Conservation (phyloP, 2,329 filamentous ascomycete genomes). For the Hymenoscyphus albidus region DNA sequence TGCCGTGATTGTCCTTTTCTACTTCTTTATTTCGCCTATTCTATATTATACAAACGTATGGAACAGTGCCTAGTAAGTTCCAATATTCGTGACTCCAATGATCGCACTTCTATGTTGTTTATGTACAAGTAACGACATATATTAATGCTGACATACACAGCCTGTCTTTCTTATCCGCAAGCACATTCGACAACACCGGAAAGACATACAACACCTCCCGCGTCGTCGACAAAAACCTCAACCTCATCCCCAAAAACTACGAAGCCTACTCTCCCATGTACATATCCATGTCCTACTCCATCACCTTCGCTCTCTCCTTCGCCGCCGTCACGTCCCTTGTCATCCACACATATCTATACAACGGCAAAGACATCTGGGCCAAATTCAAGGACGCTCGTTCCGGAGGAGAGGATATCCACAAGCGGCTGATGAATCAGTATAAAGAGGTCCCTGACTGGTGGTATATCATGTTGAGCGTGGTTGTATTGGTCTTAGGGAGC, state of each 20-base stretch:
- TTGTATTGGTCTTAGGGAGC: constrained; percentile 12
- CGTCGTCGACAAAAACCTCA: constrained; percentile 58
- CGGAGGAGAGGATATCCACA: constrained; percentile 34
- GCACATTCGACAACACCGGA: constrained; percentile 71
- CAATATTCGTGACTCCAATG: background rate
- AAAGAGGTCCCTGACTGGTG: constrained; percentile 53
- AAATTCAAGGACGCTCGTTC: constrained; percentile 6
- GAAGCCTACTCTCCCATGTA: constrained; percentile 67
- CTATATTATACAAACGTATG: constrained; percentile 63
- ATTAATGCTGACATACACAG: background rate
- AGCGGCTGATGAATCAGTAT: constrained; percentile 52
- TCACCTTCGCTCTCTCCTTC: constrained; percentile 68
- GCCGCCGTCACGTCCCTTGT: constrained; percentile 65
- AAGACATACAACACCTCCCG: constrained; percentile 57
- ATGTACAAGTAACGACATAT: no score
- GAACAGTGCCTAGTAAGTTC: constrained; percentile 52
- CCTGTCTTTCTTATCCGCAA: constrained; percentile 64
- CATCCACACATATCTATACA: constrained; percentile 62
- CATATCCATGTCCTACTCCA: constrained; percentile 66
- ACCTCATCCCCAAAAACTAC: constrained; percentile 61
- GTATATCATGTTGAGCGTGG: constrained; percentile 39
- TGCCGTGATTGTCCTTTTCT: constrained; percentile 63
- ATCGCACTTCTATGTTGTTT: background rate
- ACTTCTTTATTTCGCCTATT: constrained; percentile 52
- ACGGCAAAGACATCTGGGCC: constrained; percentile 60